phyloP scores from a whole-genome alignment of 2,329 filamentous ascomycete genomes.

The Pseudogymnoascus sp. region DNA sequence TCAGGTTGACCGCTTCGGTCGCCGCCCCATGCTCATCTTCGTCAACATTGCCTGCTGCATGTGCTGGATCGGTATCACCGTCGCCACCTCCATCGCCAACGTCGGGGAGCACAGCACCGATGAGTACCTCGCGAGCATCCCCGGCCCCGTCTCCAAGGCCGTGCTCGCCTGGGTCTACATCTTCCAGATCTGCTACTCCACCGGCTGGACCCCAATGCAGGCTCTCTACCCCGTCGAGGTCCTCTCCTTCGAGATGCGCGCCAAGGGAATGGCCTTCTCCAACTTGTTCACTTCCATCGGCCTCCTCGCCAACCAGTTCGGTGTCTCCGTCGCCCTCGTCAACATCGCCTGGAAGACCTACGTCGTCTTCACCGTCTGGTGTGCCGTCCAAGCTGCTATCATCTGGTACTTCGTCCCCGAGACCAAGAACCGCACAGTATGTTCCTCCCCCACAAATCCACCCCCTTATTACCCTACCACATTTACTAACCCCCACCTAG shows the following conservation, averaged over 20 bases:
- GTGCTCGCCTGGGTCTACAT: conserved; percentile 48
- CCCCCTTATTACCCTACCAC: neutral
- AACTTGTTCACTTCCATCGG: conserved; percentile 38
- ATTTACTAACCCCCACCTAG: conserved; percentile 12
- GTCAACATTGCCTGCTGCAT: conserved; percentile 42
- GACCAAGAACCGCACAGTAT: conserved; percentile 40
- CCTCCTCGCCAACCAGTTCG: conserved; percentile 41
- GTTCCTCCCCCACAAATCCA: neutral
- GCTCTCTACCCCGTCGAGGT: conserved; percentile 47
- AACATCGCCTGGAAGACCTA: conserved; percentile 48
- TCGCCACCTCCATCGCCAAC: conserved; percentile 30
- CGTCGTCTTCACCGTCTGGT: conserved; percentile 43
- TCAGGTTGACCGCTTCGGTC: conserved; percentile 49
- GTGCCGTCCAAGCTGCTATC: conserved; percentile 33
- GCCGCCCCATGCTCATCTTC: conserved; percentile 47
- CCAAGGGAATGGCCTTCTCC: conserved; percentile 49
- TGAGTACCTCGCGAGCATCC: neutral
- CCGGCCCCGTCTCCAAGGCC: conserved; percentile 33
- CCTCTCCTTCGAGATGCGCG: conserved; percentile 46
- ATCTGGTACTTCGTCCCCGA: conserved; percentile 46
- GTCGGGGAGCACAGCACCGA: neutral
- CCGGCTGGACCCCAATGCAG: conserved; percentile 39
- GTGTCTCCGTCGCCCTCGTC: conserved; percentile 39
- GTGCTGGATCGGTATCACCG: conserved; percentile 45
- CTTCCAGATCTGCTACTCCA: conserved; percentile 45